Evolutionary conservation across 148 eudicot species (phyloP).

Genomic region (Polygonum aviculare): DNA sequence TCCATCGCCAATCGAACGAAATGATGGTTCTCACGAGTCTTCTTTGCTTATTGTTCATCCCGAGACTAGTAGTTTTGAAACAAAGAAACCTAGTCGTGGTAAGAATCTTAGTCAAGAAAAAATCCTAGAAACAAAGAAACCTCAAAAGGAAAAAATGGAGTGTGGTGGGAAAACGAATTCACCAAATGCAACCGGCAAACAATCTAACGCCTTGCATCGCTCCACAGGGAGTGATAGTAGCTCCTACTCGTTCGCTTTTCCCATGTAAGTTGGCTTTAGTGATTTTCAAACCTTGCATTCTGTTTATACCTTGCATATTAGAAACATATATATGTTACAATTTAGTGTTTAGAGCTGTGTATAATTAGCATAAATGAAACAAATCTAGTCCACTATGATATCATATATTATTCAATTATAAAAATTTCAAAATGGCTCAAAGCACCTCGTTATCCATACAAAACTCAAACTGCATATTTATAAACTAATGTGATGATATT

Average conservation of each 20-base stretch:
- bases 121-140: not conserved
- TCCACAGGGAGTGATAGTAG: constrained; percentile 28
- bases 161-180: not conserved
- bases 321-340: too few species aligned
- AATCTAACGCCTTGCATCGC: constrained; percentile 14
- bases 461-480: too few species aligned
- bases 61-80: constrained; percentile 16
- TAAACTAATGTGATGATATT: too few species aligned
- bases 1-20: constrained; percentile 20
- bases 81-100: not conserved
- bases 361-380: too few species aligned
- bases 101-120: not conserved
- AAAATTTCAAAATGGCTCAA: too few species aligned
- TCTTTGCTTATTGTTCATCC: constrained; percentile 31
- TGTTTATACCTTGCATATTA: too few species aligned
- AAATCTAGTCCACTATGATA: too few species aligned
- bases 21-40: constrained; percentile 19
- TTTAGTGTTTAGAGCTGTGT: too few species aligned
- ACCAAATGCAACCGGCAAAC: not conserved
- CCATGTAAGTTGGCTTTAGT: constrained; percentile 26
- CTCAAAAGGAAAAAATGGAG: not conserved
- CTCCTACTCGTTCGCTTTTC: constrained; percentile 26
- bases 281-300: too few species aligned
- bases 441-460: too few species aligned
- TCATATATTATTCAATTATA: too few species aligned